Conservation (phyloP, 2,329 filamentous ascomycete genomes). For the Botrytis porri region DNA sequence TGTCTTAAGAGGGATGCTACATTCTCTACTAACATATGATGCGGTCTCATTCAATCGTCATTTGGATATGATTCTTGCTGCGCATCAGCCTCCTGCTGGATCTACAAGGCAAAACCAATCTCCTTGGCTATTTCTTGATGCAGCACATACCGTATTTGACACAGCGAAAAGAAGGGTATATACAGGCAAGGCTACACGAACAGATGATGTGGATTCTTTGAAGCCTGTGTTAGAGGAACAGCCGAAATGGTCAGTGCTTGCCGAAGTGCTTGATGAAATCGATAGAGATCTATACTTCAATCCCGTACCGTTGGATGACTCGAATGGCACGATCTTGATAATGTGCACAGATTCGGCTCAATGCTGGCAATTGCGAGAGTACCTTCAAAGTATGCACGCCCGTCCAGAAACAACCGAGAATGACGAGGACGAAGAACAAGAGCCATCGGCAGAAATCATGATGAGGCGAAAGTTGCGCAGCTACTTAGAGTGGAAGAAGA, state of each 20-base stretch:
- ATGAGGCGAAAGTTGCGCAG: slow-evolving; percentile 83
- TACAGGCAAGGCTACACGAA: slow-evolving; percentile 54
- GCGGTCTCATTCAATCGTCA: slow-evolving; percentile 89
- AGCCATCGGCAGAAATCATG: slow-evolving; percentile 78
- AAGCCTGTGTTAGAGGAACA: slow-evolving; percentile 86
- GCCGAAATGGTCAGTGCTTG: slow-evolving; percentile 86
- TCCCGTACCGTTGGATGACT: slow-evolving; percentile 71
- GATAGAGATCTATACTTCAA: slow-evolving; percentile 88
- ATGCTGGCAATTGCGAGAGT: slow-evolving; percentile 85
- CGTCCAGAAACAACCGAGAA: slow-evolving; percentile 46
- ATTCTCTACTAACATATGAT: slow-evolving; percentile 80
- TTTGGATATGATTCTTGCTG: slow-evolving; percentile 88
- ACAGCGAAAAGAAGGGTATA: slow-evolving; percentile 88
- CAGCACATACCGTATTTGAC: slow-evolving; percentile 90
- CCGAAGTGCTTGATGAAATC: slow-evolving; percentile 91
- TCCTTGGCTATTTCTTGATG: slow-evolving; percentile 94
- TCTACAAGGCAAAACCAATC: slow-evolving; percentile 86
- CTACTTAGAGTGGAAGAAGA: slow-evolving; percentile 87
- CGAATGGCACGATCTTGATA: slow-evolving; percentile 87
- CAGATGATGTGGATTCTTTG: slow-evolving; percentile 44
- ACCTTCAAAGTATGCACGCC: slow-evolving; percentile 85
- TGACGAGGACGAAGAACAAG: slow-evolving; percentile 50
- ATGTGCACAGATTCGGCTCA: slow-evolving; percentile 91
- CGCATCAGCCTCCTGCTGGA: slow-evolving; percentile 82
- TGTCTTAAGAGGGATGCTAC: slow-evolving; percentile 77